Conservation (phyloP, 352 stramenopile species). For the Phytophthora tentaculata region DNA sequence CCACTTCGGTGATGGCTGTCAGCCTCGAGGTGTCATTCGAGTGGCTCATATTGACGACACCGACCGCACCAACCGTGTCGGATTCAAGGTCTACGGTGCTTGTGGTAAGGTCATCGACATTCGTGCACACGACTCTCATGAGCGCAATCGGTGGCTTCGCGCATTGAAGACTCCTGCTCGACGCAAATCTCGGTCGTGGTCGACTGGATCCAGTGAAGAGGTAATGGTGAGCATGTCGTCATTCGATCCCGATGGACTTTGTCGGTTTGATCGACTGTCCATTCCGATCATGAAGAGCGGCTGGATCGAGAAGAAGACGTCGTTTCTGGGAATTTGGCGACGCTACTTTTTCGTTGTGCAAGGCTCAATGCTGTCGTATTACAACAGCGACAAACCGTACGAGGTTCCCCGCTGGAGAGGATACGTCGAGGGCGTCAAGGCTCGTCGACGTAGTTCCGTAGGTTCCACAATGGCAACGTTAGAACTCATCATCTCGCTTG, state of each 20-base stretch:
- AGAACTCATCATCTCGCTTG: constrained; percentile 45
- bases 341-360: constrained; percentile 82
- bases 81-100: constrained; percentile 74
- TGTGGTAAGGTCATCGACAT: constrained; percentile 78
- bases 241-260: constrained; percentile 62
- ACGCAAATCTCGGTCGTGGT: constrained; percentile 72
- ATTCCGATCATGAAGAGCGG: constrained; percentile 66
- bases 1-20: constrained; percentile 57
- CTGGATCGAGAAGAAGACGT: constrained; percentile 72
- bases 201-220: constrained; percentile 51
- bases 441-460: constrained; percentile 25
- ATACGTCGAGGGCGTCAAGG: constrained; percentile 61
- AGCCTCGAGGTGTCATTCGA: constrained; percentile 69
- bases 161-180: constrained; percentile 65
- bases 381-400: constrained; percentile 78
- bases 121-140: constrained; percentile 61
- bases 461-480: constrained; percentile 18
- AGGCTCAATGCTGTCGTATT: constrained; percentile 76
- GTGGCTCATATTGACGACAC: constrained; percentile 77
- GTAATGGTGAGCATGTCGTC: constrained; percentile 62
- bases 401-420: constrained; percentile 65
- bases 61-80: constrained; percentile 51
- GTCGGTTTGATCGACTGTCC: constrained; percentile 62
- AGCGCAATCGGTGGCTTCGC: constrained; percentile 73
- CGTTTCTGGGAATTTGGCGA: constrained; percentile 66